A percentile compares a stretch with the other conserved stretches of the same genome.
phyloP scores from a whole-genome alignment of 2,329 filamentous ascomycete genomes.

The Knoxdaviesia capensis region DNA sequence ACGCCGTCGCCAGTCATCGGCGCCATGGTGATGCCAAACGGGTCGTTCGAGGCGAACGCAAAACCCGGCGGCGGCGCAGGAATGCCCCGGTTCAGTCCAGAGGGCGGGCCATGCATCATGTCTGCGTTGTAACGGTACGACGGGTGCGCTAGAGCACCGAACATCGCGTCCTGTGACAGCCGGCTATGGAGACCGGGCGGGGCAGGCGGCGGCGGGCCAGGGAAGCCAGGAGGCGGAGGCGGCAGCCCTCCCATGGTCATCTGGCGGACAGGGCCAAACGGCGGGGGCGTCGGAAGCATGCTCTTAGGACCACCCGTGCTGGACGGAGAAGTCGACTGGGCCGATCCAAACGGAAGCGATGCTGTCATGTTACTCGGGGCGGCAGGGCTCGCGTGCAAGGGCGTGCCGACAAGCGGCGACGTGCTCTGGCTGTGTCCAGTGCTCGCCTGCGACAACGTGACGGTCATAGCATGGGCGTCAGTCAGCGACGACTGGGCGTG shows the following conservation, averaged over 20 bases:
- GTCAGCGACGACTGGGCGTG: too few relatives aligned
- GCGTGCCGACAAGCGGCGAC: constrained; percentile 40
- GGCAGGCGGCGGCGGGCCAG: constrained; percentile 15
- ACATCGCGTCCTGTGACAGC: constrained; percentile 31
- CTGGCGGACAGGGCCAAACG: too few relatives aligned
- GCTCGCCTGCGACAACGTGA: constrained; percentile 36
- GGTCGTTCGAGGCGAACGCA: constrained; percentile 2
- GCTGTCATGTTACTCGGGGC: constrained; percentile 24
- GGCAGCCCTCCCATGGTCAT: constrained; percentile 2
- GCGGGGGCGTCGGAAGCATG: constrained; percentile 23
- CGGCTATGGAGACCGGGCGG: constrained; percentile 33
- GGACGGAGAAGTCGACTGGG: constrained; percentile 42
- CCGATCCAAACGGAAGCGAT: constrained; percentile 6
- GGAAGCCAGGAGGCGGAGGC: constrained; percentile 24
- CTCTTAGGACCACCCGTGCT: constrained; percentile 31
- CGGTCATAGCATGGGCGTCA: constrained; percentile 14
- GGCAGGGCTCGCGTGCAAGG: constrained; percentile 44
- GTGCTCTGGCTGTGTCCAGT: constrained; percentile 32
- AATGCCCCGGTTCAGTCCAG: constrained; percentile 1
- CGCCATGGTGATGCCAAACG: constrained; percentile 1
- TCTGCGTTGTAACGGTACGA: too few relatives aligned
- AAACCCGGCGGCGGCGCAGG: too few relatives aligned
- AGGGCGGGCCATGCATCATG: neutral
- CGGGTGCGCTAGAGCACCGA: too few relatives aligned
- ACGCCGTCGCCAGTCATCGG: neutral